Conservation (phyloP, 1,284 basidiomycete genomes). For the Ustilago crameri region DNA sequence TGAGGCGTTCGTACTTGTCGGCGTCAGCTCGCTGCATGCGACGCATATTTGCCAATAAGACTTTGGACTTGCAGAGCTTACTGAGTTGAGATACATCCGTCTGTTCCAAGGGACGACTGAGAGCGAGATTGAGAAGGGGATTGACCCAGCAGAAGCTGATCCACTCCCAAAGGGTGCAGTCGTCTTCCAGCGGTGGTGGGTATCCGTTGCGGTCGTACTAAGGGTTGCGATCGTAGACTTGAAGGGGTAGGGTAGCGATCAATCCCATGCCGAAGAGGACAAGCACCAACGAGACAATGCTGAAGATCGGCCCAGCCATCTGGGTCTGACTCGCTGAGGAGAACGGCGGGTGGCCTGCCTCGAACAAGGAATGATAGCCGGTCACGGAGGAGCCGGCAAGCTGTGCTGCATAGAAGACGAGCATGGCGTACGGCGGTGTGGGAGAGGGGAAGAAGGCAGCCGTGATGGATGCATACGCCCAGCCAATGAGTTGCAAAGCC, state of each 20-base stretch:
- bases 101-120: constrained; percentile 39
- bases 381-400: constrained; percentile 9
- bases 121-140: constrained; percentile 24
- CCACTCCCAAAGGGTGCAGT: constrained; percentile 81
- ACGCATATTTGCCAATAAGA: constrained; percentile 40
- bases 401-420: constrained; percentile 20
- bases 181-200: constrained; percentile 77
- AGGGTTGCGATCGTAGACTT: constrained; percentile 37
- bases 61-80: constrained; percentile 26
- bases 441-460: constrained; percentile 21
- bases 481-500: constrained; percentile 12
- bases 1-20: constrained; percentile 9
- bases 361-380: constrained; percentile 26
- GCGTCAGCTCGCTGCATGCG: constrained; percentile 13
- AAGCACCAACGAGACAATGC: constrained; percentile 10
- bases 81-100: constrained; percentile 46
- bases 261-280: constrained; percentile 7
- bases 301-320: constrained; percentile 23
- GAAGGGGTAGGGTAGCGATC: constrained; percentile 30
- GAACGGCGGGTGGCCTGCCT: constrained; percentile 14
- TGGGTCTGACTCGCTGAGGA: constrained; percentile 12
- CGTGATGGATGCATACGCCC: constrained; percentile 15
- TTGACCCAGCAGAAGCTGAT: constrained; percentile 80
- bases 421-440: constrained; percentile 24
- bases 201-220: constrained; percentile 27